These are phyloP conservation scores for Blastocystis sp. DNA, from an alignment of 352 stramenopile species.

Conservation along the genomic window DNA sequence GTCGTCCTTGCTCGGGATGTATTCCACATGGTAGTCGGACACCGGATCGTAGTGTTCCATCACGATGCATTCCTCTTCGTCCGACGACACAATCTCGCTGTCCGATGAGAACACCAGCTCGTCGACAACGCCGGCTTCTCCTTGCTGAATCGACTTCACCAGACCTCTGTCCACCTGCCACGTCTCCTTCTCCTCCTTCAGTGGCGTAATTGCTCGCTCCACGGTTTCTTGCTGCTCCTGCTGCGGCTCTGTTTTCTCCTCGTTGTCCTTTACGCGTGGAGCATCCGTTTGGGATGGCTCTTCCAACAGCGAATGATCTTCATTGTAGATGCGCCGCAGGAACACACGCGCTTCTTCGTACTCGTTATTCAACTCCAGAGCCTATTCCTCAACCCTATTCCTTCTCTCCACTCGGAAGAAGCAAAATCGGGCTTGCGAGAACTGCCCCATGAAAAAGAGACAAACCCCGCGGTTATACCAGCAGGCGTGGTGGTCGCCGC, in stretches of 20 bases:
- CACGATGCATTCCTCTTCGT: constrained; percentile 51
- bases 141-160: background rate
- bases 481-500: constrained; percentile 27
- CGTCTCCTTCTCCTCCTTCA: background rate
- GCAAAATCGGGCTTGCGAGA: constrained; percentile 16
- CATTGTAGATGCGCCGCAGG: background rate
- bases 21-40: background rate
- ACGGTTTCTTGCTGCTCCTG: too few relatives aligned
- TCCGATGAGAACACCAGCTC: background rate
- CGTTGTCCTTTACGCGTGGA: too few relatives aligned
- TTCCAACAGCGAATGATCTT: too few relatives aligned
- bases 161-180: background rate
- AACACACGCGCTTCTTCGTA: constrained; percentile 22
- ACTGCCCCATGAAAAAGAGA: background rate
- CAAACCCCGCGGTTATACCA: constrained; percentile 64
- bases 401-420: constrained; percentile 21
- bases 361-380: constrained; percentile 35
- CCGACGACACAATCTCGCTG: background rate
- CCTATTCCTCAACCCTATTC: background rate
- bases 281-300: too few relatives aligned
- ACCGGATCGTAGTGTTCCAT: background rate
- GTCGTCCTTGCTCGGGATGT: constrained; percentile 38
- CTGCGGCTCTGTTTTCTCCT: too few relatives aligned
- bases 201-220: background rate
- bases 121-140: background rate